Base-by-base conservation (phyloP, 805 yeast genomes). In the Candida ulmi region DNA sequence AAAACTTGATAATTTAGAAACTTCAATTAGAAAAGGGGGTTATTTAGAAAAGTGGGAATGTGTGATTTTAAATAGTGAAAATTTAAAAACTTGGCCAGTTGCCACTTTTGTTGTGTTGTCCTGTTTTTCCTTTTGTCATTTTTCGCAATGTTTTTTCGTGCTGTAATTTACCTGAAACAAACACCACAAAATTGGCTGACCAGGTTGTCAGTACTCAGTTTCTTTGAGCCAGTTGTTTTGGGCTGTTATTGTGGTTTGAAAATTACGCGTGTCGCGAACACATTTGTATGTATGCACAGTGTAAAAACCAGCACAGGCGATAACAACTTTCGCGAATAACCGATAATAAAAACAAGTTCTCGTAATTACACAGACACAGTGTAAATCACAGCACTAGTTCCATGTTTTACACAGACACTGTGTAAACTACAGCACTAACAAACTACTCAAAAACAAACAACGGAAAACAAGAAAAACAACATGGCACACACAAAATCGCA, bases 291-390 rank as follows among this genome's bases (percentile, higher is more conserved):
- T 8, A 7, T 17, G 8, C 8, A 8, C 16, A 36, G 60, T 33
- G 61, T 54, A 56, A 44, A 21, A 37, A 8, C 35, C 40, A 40
- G 54, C 40, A 50, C 52, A 27, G 6, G 42, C 27, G 19, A 11
- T 7, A 21, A 21, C 9, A 21, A 21, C 24, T 26, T 23, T 23
- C 11, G 25, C 11, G 8, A 8, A 7, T 15, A 15, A 29, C 12
- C 7, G 13, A 6, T n/a, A 9, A 8, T 17, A 3, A 23, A 12
- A 24, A 24, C 37, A 12, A 11, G 17, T 13, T 3, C 24, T 17
- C 15, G 9, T 11, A 17, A 11, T 26, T 30, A 19, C 35, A 30
- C 34, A 28, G 25, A 25, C n/a, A 17, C 33, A 4, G 34, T 19
- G 34, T 31, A 31, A 31, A 13, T 6, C 3, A 6, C 26, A 25